These are phyloP conservation scores for Chrysanthemum makinoi DNA, from an alignment of 129 eudicot genomes.

Conservation along the genomic window DNA sequence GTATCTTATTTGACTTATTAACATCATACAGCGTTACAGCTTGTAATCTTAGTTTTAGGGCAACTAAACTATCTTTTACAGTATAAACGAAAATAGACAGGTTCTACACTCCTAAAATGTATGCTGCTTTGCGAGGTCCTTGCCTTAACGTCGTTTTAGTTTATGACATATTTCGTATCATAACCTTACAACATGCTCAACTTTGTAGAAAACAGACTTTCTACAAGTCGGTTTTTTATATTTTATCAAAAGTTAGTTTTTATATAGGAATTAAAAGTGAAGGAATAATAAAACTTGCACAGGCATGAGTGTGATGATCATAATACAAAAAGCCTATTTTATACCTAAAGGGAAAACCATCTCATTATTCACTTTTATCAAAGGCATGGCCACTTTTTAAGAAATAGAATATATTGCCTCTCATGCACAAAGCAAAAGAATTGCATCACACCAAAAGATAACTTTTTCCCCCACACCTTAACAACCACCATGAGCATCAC, in stretches of 20 bases:
- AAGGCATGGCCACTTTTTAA: slow-evolving; percentile 35
- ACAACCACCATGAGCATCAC: slow-evolving; percentile 29
- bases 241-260: background rate
- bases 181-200: background rate
- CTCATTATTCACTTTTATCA: slow-evolving; percentile 51
- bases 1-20: background rate
- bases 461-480: slow-evolving; percentile 12
- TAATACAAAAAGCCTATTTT: slow-evolving; percentile 34
- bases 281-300: slow-evolving; percentile 12
- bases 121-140: background rate
- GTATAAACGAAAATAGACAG: background rate
- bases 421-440: slow-evolving; percentile 31
- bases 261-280: background rate
- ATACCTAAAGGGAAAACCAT: slow-evolving; percentile 29
- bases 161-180: background rate
- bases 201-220: background rate
- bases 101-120: background rate
- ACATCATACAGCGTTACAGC: background rate
- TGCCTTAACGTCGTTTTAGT: background rate
- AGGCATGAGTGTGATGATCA: slow-evolving; percentile 33
- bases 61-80: background rate
- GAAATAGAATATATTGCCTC: slow-evolving; percentile 30
- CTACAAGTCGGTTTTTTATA: background rate
- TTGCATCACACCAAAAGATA: slow-evolving; percentile 40
- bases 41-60: background rate